Conservation (phyloP, 805 yeast species). For the Citeromyces nyonsensis region DNA sequence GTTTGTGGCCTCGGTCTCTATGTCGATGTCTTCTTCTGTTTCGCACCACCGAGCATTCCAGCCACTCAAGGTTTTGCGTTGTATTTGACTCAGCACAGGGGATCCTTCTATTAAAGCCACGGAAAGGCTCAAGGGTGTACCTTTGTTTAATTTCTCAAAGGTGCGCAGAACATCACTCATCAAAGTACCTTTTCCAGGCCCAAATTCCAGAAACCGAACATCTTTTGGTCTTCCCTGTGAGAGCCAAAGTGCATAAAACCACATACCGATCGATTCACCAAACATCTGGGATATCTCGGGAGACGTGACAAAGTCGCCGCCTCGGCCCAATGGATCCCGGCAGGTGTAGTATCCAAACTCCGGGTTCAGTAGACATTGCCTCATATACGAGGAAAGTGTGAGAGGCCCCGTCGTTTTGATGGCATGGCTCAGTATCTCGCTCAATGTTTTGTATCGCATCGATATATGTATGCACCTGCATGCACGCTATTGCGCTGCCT, state of each 20-base stretch:
- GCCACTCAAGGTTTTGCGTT: constrained; percentile 32
- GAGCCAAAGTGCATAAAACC: constrained; percentile 46
- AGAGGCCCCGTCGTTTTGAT: constrained; percentile 66
- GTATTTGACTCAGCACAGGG: constrained; percentile 41
- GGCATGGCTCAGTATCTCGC: constrained; percentile 23
- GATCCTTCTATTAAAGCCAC: constrained; percentile 60
- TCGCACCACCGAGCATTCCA: constrained; percentile 25
- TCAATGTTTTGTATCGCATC: constrained; percentile 4
- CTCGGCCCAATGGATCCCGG: constrained; percentile 34
- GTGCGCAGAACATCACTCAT: constrained; percentile 46
- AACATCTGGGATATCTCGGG: constrained; percentile 82
- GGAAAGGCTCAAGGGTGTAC: constrained; percentile 7
- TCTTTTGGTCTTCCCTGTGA: constrained; percentile 33
- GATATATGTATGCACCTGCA: background rate
- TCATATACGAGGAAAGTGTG: constrained; percentile 59
- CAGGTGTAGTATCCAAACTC: constrained; percentile 68
- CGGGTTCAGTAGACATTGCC: constrained; percentile 71
- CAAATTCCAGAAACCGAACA: constrained; percentile 55
- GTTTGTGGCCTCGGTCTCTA: constrained; percentile 24
- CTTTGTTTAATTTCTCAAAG: constrained; percentile 22
- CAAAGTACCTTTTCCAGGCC: constrained; percentile 77
- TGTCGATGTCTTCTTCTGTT: background rate
- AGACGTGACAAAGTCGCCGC: constrained; percentile 72
- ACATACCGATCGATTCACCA: constrained; percentile 73
- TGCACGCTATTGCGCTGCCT: too few relatives aligned